Evolutionary conservation across 169 alveolate species (phyloP), one percentile per base, ranked within the genome.

Genomic region (Plasmodium fragile): DNA sequence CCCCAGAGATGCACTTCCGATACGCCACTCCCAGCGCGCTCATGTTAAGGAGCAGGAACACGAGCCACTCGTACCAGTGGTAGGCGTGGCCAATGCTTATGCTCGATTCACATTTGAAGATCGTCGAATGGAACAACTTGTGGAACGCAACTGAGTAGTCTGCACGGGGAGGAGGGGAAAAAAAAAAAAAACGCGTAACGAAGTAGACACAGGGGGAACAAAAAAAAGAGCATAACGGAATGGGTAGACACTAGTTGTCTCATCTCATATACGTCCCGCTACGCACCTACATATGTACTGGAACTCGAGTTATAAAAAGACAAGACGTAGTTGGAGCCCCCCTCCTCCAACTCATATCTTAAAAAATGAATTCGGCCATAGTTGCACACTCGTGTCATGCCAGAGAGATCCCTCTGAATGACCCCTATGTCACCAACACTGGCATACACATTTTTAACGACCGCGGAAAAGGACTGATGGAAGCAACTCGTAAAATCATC

Each of bases 101-200:
- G 43, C 49, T 53, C 34, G 73, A 78, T 43, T 77, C 65, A 5
- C 25, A 32, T 59, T 87, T 55, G 25, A 87, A 87, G 11, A 87
- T 87, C 16, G 41, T 45, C 30, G 93, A 87, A 55, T 52, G 41
- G 45, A 78, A 28, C 34, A 87, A 10, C 49, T 65, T 39, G 45
- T 77, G n/a, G 71, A 87, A 78, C 69, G 22, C 18, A 28, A 87
- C 81, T 22, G 72, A 59, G 55, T 87, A 87, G 72, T 87, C 93
- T 87, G 65, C 52, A 43, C 69, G 69, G 34, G 49, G 53, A 43
- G 69, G 34, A 39, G 28, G 73, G 28, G 18, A 8, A 71, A 16
- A 8, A 39, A 13, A 0, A 25, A 8, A 71, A 16, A 8, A 39
- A 13, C 10, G 43, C n/a, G 22, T 1, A 28, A 34, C 32, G 34